Evolutionary conservation across 257 asterid genomes (phyloP), one percentile per base, ranked within the genome.

Genomic region (Linderniella brevidens): DNA sequence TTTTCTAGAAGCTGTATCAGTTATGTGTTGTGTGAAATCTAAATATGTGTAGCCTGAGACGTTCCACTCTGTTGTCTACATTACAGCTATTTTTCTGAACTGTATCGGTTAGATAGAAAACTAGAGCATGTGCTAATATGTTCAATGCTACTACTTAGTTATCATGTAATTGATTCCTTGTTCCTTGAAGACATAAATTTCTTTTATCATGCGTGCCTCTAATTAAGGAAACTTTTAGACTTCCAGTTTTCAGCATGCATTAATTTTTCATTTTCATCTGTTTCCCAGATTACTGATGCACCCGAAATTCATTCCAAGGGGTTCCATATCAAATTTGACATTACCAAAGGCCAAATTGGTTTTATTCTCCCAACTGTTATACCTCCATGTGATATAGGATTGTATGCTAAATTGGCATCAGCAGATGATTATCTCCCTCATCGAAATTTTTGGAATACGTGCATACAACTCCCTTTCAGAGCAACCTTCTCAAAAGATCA

Each of bases 291-390:
- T 40, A 77, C 94, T 35, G 90, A 46, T 80, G 79, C 97, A 58
- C 97, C 97, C 37, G 97, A 87, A 65, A 82, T 87, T 52, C 97
- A 87, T 68, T 87, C 95, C 54, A 79, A 79, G 6, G 95, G 95
- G 59, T 79, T 79, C 67, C 96, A 85, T 63, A 71, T 90, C 36
- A 84, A 85, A 68, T 90, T 85, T 67, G 98, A 90, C 70, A 66
- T 81, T 62, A 73, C 81, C 13, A 69, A 69, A 43, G 98, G 98
- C 71, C 92, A 84, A 68, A 90, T 90, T 64, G 98, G 98, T 68
- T 90, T 90, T 69, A 77, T 90, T 69, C 70, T 90, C 56, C 98
- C 98, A 46, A 81, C 94, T 38, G 60, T 66, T 51, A 69, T 90
- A 52, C 85, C 98, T 64, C 78, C 94, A 41, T 71, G 92, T 71